Percentiles rank a stretch among this genome's conserved stretches.
These are phyloP conservation scores for Talaromyces sp. DNA, from an alignment of 2,329 filamentous ascomycete genomes.

Conservation along the genomic window DNA sequence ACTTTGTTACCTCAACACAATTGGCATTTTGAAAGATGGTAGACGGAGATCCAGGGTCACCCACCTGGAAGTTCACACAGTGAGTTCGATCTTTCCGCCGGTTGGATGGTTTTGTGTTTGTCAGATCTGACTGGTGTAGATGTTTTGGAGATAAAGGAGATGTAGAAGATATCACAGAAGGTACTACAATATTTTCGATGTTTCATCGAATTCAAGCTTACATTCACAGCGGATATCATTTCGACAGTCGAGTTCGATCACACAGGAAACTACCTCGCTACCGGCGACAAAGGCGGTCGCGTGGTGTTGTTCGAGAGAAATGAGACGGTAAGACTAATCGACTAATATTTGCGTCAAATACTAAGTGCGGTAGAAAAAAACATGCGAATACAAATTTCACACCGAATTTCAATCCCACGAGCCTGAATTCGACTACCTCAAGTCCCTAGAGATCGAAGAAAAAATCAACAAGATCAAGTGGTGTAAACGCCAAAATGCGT, in stretches of 20 bases:
- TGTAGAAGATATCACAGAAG: constrained; percentile 98
- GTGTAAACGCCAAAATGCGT: constrained; percentile 97
- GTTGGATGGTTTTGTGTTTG: too few relatives aligned
- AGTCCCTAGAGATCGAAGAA: constrained; percentile 98
- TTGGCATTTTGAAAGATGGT: constrained; percentile 69
- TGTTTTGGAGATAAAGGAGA: constrained; percentile 99
- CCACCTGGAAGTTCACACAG: constrained; percentile 99
- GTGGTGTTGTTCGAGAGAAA: constrained; percentile 66
- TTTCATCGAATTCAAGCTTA: background rate
- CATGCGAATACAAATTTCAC: constrained; percentile 99
- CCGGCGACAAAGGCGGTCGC: constrained; percentile 51
- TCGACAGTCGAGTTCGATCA: constrained; percentile 54
- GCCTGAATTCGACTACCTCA: constrained; percentile 98
- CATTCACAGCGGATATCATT: constrained; percentile 47
- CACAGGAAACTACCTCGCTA: constrained; percentile 52
- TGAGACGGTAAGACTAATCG: constrained; percentile 66
- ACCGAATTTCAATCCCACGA: constrained; percentile 99
- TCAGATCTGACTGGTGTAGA: constrained; percentile 49
- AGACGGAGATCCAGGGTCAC: constrained; percentile 88
- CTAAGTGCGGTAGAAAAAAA: constrained; percentile 75
- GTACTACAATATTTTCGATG: constrained; percentile 45
- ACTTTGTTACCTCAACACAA: constrained; percentile 27
- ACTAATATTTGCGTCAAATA: background rate
- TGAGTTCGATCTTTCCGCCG: constrained; percentile 49
- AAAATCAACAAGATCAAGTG: constrained; percentile 99